phyloP scores from a whole-genome alignment of 805 yeast species.

The Starmerella potacharoeniae region DNA sequence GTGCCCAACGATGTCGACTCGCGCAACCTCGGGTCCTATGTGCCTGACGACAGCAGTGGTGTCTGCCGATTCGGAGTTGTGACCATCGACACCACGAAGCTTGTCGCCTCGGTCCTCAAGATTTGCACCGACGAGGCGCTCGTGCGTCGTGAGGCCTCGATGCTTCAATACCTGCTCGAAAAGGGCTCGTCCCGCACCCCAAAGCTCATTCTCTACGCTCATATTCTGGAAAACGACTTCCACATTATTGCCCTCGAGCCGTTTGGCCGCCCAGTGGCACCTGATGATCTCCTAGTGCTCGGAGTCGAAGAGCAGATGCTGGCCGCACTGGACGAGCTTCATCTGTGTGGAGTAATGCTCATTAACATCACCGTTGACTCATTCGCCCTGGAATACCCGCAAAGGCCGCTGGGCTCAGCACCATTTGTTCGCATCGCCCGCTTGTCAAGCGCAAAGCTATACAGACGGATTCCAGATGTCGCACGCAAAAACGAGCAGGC shows the following conservation, averaged over 20 bases:
- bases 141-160: conserved; percentile 17
- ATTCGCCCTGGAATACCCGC: conserved; percentile 18
- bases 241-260: conserved; percentile 22
- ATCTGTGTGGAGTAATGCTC: conserved; percentile 17
- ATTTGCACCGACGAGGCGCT: background rate
- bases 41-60: background rate
- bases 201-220: conserved; percentile 16
- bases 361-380: conserved; percentile 13
- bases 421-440: conserved; percentile 15
- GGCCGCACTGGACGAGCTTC: conserved; percentile 16
- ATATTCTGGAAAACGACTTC: conserved; percentile 12
- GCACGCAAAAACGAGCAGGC: conserved; percentile 18
- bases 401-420: background rate
- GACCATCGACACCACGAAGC: background rate
- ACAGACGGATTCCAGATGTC: conserved; percentile 17
- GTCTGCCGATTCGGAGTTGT: background rate
- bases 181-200: conserved; percentile 14
- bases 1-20: background rate
- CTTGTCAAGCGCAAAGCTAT: conserved; percentile 20
- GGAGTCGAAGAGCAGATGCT: conserved; percentile 12
- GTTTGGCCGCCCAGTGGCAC: conserved; percentile 18
- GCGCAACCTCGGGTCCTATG: background rate
- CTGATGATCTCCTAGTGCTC: conserved; percentile 13
- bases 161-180: conserved; percentile 20
- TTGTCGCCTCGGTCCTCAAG: background rate